phyloP scores from a whole-genome alignment of 148 eudicot genomes.

The Spergularia bocconei region DNA sequence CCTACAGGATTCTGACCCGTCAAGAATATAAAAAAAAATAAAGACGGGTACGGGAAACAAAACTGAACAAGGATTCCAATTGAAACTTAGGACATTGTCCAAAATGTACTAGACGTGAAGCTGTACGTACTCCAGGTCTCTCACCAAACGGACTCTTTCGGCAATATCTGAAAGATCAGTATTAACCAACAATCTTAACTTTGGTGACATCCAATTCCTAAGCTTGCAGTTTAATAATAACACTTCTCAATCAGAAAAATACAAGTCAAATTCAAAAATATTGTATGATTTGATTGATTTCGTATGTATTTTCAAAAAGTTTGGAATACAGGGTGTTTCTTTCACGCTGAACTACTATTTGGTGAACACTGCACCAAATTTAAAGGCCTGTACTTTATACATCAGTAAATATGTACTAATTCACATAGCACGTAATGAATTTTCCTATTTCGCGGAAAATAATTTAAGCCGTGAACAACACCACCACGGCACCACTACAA shows the following conservation, averaged over 20 bases:
- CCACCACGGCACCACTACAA: too few species aligned
- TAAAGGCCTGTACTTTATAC: neutral
- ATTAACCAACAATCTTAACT: conserved; percentile 16
- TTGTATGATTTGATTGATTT: too few species aligned
- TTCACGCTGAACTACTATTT: neutral
- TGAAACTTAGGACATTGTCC: too few species aligned
- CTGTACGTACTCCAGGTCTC: conserved; percentile 5
- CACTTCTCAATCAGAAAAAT: neutral
- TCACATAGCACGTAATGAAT: too few species aligned
- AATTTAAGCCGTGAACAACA: neutral
- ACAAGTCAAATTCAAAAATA: neutral
- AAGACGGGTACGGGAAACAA: neutral
- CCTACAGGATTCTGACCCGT: too few species aligned
- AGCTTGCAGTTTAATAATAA: neutral
- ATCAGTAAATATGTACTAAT: too few species aligned
- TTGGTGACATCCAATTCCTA: conserved; percentile 4
- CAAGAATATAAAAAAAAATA: too few species aligned
- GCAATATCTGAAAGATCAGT: conserved; percentile 7
- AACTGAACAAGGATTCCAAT: neutral
- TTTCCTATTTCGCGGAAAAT: neutral
- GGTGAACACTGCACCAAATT: neutral
- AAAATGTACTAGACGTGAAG: conserved; percentile 15
- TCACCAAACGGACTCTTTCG: neutral
- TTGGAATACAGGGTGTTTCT: neutral
- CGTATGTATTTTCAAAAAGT: neutral